Percentiles rank a stretch among this genome's conserved stretches.
phyloP scores from a whole-genome alignment of 495 filamentous ascomycete genomes.

The Lasiosphaeris hirsuta region DNA sequence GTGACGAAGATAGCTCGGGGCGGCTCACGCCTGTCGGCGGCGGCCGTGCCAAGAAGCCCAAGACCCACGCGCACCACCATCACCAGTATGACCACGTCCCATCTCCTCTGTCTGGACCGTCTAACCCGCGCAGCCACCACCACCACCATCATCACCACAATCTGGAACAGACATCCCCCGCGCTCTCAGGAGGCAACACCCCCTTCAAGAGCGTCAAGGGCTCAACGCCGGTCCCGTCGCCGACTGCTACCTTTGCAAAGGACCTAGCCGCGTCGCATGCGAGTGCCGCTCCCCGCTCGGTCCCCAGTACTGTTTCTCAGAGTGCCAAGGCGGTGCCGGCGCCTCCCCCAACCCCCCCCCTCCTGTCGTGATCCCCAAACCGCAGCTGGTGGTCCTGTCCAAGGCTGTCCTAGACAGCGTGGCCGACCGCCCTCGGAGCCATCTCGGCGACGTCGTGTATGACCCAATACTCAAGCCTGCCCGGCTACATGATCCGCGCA shows the following conservation, averaged over 20 bases:
- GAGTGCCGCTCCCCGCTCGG: slow-evolving; percentile 28
- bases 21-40: slow-evolving; percentile 51
- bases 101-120: background rate
- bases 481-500: slow-evolving; percentile 45
- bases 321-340: slow-evolving; percentile 33
- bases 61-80: slow-evolving; percentile 62
- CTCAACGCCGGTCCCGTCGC: slow-evolving; percentile 53
- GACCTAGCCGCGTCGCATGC: slow-evolving; percentile 42
- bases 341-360: slow-evolving; percentile 40
- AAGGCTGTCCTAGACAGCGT: slow-evolving; percentile 67
- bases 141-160: slow-evolving; percentile 74
- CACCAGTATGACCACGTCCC: slow-evolving; percentile 49
- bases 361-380: slow-evolving; percentile 52
- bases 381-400: slow-evolving; percentile 59
- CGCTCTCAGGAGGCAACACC: slow-evolving; percentile 35
- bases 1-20: slow-evolving; percentile 58
- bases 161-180: slow-evolving; percentile 55
- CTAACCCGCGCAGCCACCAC: slow-evolving; percentile 53
- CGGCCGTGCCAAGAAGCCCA: slow-evolving; percentile 54
- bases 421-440: slow-evolving; percentile 65
- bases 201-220: slow-evolving; percentile 43
- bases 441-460: slow-evolving; percentile 64
- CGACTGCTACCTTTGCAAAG: slow-evolving; percentile 47
- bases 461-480: slow-evolving; percentile 54
- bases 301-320: slow-evolving; percentile 21